A percentile compares a stretch with the other conserved stretches of the same genome.
Evolutionary conservation across 1,284 basidiomycete genomes (phyloP).

Genomic region (Moniliophthora roreri): DNA sequence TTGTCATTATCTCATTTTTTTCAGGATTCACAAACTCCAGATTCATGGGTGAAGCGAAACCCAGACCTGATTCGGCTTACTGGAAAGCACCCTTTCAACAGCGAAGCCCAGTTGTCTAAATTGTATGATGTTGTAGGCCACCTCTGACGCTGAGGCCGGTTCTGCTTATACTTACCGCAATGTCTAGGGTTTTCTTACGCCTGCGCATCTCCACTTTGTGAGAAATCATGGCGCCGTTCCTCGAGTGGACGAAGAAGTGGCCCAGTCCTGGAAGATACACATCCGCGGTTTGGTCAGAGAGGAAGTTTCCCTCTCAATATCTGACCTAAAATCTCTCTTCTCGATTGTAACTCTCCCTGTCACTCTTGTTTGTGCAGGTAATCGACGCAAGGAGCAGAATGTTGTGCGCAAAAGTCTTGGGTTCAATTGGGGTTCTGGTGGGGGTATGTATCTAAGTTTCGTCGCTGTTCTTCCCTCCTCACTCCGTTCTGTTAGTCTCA

Average conservation of each 20-base stretch:
- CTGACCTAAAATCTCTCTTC: constrained; percentile 48
- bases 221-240: constrained; percentile 71
- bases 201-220: constrained; percentile 64
- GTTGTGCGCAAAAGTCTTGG: constrained; percentile 62
- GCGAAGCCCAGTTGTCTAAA: neutral
- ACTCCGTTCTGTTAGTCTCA: constrained; percentile 36
- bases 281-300: constrained; percentile 38
- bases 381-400: constrained; percentile 71
- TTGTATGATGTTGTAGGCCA: neutral
- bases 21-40: neutral
- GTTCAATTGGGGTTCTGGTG: constrained; percentile 51
- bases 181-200: constrained; percentile 61
- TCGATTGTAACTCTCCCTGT: constrained; percentile 60
- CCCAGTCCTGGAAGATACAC: constrained; percentile 47
- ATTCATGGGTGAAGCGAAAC: neutral
- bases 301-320: constrained; percentile 37
- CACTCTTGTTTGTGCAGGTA: constrained; percentile 70
- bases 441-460: constrained; percentile 18
- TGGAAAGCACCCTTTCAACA: constrained; percentile 5
- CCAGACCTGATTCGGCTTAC: constrained; percentile 3
- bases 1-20: too few relatives aligned
- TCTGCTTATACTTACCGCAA: neutral
- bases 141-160: neutral
- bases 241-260: constrained; percentile 36
- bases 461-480: constrained; percentile 13